phyloP scores from a whole-genome alignment of 2,329 filamentous ascomycete genomes.

The Pyrenophora graminea region DNA sequence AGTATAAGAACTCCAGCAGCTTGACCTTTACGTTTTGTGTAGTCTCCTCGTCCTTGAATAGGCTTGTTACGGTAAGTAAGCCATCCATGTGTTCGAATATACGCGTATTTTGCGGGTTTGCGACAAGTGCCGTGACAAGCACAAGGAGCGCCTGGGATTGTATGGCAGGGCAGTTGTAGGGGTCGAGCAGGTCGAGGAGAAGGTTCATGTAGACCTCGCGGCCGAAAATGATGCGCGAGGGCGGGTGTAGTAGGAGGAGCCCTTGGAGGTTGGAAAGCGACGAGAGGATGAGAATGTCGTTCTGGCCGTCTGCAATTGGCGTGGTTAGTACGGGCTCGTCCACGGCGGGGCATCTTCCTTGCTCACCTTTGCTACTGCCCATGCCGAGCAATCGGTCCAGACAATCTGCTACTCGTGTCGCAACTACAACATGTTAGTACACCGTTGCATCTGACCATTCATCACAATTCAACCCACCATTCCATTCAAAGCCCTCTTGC shows the following conservation, averaged over 20 bases:
- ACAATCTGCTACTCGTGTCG: slow-evolving; percentile 80
- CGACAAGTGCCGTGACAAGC: slow-evolving; percentile 85
- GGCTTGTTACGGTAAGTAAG: slow-evolving; percentile 83
- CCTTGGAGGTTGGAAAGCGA: slow-evolving; percentile 90
- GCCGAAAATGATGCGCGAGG: slow-evolving; percentile 83
- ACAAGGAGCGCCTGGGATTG: slow-evolving; percentile 89
- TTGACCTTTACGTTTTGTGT: slow-evolving; percentile 90
- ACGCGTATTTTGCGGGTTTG: slow-evolving; percentile 83
- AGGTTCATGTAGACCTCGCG: slow-evolving; percentile 96
- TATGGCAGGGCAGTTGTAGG: slow-evolving; percentile 84
- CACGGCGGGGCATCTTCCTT: neutral
- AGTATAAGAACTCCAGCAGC: slow-evolving; percentile 96
- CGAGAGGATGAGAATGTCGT: slow-evolving; percentile 85
- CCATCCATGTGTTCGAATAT: slow-evolving; percentile 92
- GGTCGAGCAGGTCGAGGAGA: slow-evolving; percentile 90
- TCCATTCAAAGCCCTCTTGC: slow-evolving; percentile 98
- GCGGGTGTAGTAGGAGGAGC: slow-evolving; percentile 82
- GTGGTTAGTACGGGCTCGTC: neutral
- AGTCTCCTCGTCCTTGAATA: slow-evolving; percentile 89
- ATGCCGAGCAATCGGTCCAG: slow-evolving; percentile 85
- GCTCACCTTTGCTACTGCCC: slow-evolving; percentile 57
- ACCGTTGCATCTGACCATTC: neutral
- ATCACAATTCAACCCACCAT: slow-evolving; percentile 57
- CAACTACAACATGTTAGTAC: slow-evolving; percentile 57
- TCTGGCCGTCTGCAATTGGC: slow-evolving; percentile 66